Percentiles rank a stretch among this genome's conserved stretches.
These are phyloP conservation scores for Euphorbia schlechtendalii DNA, from an alignment of 441 rosid genomes.

Conservation along the genomic window DNA sequence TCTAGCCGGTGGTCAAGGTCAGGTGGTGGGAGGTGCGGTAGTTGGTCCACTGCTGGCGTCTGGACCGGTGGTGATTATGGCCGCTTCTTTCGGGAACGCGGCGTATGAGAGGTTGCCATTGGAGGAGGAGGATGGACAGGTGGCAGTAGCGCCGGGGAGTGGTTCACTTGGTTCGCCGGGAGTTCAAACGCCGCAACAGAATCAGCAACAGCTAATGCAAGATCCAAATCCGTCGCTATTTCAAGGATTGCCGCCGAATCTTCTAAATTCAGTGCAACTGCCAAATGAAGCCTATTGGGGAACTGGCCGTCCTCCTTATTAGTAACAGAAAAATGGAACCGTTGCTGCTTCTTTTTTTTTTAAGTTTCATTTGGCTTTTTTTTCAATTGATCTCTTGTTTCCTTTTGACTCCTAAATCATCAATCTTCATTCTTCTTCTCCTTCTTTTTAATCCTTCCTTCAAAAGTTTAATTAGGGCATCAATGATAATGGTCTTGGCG, in stretches of 20 bases:
- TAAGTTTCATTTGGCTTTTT: too few relatives aligned
- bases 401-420: too few relatives aligned
- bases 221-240: conserved; percentile 44
- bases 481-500: too few relatives aligned
- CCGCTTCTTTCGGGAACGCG: conserved; percentile 88
- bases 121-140: conserved; percentile 59
- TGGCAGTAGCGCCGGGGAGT: conserved; percentile 19
- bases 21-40: conserved; percentile 68
- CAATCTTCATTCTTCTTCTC: conserved; percentile 31
- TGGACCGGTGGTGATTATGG: conserved; percentile 75
- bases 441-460: background rate
- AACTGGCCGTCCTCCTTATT: conserved; percentile 52
- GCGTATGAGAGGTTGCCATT: conserved; percentile 80
- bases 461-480: too few relatives aligned
- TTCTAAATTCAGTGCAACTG: conserved; percentile 61
- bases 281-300: conserved; percentile 77
- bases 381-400: too few relatives aligned
- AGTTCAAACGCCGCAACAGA: conserved; percentile 37
- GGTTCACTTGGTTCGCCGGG: conserved; percentile 42
- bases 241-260: conserved; percentile 67
- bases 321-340: conserved; percentile 17
- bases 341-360: too few relatives aligned
- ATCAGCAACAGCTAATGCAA: conserved; percentile 39
- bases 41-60: conserved; percentile 67
- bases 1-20: conserved; percentile 81